Conservation (phyloP, 257 asterid genomes). For the Anisodus acutangulus region DNA sequence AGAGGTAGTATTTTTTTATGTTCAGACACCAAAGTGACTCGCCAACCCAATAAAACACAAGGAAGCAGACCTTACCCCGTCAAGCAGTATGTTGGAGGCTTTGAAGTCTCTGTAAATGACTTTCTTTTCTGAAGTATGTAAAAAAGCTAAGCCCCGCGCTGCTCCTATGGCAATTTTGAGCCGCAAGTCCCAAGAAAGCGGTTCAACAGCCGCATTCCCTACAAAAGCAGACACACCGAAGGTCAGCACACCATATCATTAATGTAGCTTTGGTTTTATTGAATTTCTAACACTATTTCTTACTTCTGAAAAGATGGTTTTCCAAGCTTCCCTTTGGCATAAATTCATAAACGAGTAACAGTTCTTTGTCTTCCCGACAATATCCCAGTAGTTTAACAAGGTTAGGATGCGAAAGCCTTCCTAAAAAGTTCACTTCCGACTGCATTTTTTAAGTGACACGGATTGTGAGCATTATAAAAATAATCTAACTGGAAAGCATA, state of each 20-base stretch:
- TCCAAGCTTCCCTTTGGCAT: constrained; percentile 58
- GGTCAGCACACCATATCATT: constrained; percentile 17
- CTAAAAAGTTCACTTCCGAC: constrained; percentile 55
- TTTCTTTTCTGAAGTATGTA: constrained; percentile 49
- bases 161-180: constrained; percentile 54
- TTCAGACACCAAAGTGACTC: neutral
- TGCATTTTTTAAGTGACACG: constrained; percentile 38
- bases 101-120: constrained; percentile 56
- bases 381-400: constrained; percentile 54
- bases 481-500: neutral
- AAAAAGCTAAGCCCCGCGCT: constrained; percentile 51
- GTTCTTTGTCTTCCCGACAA: constrained; percentile 50
- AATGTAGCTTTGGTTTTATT: neutral
- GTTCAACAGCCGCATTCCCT: constrained; percentile 49
- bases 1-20: too few species aligned
- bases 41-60: neutral
- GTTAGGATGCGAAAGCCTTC: constrained; percentile 59
- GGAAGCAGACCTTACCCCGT: constrained; percentile 39
- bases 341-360: constrained; percentile 52
- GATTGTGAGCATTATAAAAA: constrained; percentile 9
- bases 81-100: constrained; percentile 56
- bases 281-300: constrained; percentile 28
- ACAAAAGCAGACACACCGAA: neutral
- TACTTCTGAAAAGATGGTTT: constrained; percentile 58
- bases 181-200: constrained; percentile 50